Evolutionary conservation across 73 alveolate species (phyloP).

Genomic region (Uronychia setigera): DNA sequence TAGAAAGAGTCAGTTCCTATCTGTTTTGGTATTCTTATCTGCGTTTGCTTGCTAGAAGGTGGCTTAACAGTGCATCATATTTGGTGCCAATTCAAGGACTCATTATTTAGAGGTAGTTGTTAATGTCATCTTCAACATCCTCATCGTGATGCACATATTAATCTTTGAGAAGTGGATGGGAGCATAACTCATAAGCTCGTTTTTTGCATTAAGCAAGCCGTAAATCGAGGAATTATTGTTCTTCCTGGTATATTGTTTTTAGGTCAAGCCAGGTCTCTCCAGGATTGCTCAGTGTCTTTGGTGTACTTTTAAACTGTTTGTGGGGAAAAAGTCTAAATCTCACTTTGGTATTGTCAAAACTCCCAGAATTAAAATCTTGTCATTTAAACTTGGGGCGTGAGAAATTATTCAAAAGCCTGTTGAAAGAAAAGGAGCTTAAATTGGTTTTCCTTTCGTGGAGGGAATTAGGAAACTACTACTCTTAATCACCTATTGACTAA

Average conservation of each 20-base stretch:
- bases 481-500: neutral
- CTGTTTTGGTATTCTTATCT: neutral
- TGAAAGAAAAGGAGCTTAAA: neutral
- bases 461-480: neutral
- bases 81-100: neutral
- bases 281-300: neutral
- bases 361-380: neutral
- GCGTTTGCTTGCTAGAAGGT: neutral
- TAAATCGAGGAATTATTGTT: neutral
- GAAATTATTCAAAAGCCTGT: neutral
- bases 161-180: neutral
- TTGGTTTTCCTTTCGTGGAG: neutral
- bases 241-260: neutral
- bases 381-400: neutral
- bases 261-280: neutral
- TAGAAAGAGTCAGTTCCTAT: neutral
- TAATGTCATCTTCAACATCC: neutral
- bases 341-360: neutral
- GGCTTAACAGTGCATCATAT: neutral
- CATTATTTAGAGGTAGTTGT: neutral
- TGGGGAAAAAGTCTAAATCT: neutral
- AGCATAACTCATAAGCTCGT: neutral
- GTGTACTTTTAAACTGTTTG: neutral
- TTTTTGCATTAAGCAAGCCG: neutral
- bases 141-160: neutral